Evolutionary conservation across 2,329 filamentous ascomycete genomes (phyloP), one percentile per base, ranked within the genome.

Genomic region (Fusarium guadeloupense): DNA sequence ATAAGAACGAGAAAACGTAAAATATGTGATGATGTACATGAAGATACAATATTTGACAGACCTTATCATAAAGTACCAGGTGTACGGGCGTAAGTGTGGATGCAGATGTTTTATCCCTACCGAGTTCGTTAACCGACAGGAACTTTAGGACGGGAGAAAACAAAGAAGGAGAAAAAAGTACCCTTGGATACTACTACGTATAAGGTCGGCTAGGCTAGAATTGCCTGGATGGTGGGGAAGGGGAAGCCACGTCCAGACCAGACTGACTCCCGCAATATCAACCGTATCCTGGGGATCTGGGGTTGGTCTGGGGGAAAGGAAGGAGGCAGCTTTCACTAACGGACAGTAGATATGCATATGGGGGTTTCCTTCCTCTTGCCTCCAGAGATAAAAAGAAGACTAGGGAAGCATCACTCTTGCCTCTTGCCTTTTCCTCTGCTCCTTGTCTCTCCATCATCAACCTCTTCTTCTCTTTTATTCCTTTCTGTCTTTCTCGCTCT

Each of bases 381-480:
- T 53, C 47, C 42, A 21, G 34, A 56, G 57, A 62, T 67, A 68
- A 67, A 68, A 64, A 52, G 50, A 59, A 48, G 47, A 41, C 44
- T 23, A 25, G 33, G 46, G 52, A 54, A 62, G 41, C 51, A 17
- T 38, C 43, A 20, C 33, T 21, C 47, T 59, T 28, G 14, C 2
- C 37, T 3, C 37, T 57, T 50, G 30, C 21, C 57, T 33, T 49
- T 19, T 38, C 19, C 19, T 55, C 42, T 44, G 28, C 34, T 50
- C 46, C 17, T 43, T 31, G 58, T 46, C 46, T 26, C 34, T 47
- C 47, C 31, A 28, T 41, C 43, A 30, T 40, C 50, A 38, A 37
- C 35, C 40, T 34, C 45, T 40, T 42, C 35, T 40, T 23, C 42
- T 42, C 45, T 23, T 37, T 12, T 17, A 23, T 31, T 14, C 26